Percentiles rank a stretch among this genome's conserved stretches.
These are phyloP conservation scores for Metschnikowia anglica DNA, from an alignment of 805 yeast genomes.

Conservation along the genomic window DNA sequence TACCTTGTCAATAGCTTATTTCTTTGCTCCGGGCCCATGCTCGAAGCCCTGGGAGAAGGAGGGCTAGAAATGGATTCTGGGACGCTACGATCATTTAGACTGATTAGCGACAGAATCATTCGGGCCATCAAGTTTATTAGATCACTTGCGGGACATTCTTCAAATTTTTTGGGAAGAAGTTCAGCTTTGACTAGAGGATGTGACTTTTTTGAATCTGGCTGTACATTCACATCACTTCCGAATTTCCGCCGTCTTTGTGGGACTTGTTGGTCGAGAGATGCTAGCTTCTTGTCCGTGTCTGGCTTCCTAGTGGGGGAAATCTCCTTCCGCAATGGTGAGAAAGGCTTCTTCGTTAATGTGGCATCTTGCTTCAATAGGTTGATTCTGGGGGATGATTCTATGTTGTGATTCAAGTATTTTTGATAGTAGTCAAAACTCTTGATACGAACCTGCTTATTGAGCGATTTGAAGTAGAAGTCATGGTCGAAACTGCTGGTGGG, in stretches of 20 bases:
- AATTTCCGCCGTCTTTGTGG: slow-evolving; percentile 14
- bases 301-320: background rate
- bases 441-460: slow-evolving; percentile 14
- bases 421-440: slow-evolving; percentile 19
- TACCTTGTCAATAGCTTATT: slow-evolving; percentile 66
- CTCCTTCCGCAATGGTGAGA: slow-evolving; percentile 10
- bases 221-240: slow-evolving; percentile 4
- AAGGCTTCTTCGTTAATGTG: background rate
- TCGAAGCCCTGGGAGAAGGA: slow-evolving; percentile 16
- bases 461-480: slow-evolving; percentile 14
- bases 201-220: slow-evolving; percentile 14
- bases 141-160: slow-evolving; percentile 67
- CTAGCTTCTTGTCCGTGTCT: slow-evolving; percentile 2
- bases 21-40: slow-evolving; percentile 24
- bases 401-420: slow-evolving; percentile 14
- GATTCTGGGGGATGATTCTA: background rate
- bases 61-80: slow-evolving; percentile 35
- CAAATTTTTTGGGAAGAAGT: slow-evolving; percentile 51
- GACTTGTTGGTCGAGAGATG: background rate
- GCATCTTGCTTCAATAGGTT: background rate
- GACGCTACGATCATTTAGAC: slow-evolving; percentile 64
- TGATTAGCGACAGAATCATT: slow-evolving; percentile 74
- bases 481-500: slow-evolving; percentile 14
- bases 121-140: slow-evolving; percentile 70
- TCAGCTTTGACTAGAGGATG: slow-evolving; percentile 18